Conservation (phyloP, 2,329 filamentous ascomycete species). For the Cladosporium austrohemisphaericum region DNA sequence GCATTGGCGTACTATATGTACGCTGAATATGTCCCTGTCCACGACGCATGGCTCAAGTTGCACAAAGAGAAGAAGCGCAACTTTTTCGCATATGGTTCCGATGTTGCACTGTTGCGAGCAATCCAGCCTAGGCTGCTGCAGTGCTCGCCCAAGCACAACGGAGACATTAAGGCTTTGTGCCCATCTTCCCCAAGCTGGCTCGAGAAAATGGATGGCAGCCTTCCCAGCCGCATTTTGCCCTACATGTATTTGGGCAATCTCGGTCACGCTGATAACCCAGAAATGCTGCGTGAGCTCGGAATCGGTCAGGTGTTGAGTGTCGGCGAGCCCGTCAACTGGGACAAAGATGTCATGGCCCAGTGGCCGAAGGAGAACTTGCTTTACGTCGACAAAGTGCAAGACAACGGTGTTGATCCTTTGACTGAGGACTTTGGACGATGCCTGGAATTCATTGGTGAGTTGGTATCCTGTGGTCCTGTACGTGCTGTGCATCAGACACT, state of each 20-base stretch:
- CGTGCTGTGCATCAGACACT: constrained; percentile 6
- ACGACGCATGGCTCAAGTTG: constrained; percentile 81
- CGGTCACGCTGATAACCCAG: constrained; percentile 88
- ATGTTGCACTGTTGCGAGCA: constrained; percentile 74
- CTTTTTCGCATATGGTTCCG: constrained; percentile 92
- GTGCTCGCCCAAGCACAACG: constrained; percentile 57
- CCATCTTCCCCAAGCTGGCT: constrained; percentile 74
- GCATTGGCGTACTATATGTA: constrained; percentile 92
- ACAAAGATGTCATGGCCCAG: constrained; percentile 54
- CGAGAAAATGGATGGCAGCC: constrained; percentile 76
- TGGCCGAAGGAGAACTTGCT: constrained; percentile 80
- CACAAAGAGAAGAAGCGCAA: constrained; percentile 80
- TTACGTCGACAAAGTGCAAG: constrained; percentile 80
- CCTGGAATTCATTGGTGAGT: constrained; percentile 85
- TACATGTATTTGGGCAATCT: constrained; percentile 98
- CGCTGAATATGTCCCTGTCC: constrained; percentile 73
- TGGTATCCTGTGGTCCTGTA: neutral
- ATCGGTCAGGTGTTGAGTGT: constrained; percentile 88
- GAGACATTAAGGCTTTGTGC: constrained; percentile 51
- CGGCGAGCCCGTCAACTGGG: constrained; percentile 83
- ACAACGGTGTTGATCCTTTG: constrained; percentile 92
- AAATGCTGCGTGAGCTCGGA: constrained; percentile 71
- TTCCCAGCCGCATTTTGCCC: constrained; percentile 81
- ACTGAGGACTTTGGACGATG: constrained; percentile 82
- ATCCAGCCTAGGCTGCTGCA: constrained; percentile 72